Percentiles rank a stretch among this genome's conserved stretches.
phyloP scores from a whole-genome alignment of 441 rosid genomes.

The Gossypium gossypioides region DNA sequence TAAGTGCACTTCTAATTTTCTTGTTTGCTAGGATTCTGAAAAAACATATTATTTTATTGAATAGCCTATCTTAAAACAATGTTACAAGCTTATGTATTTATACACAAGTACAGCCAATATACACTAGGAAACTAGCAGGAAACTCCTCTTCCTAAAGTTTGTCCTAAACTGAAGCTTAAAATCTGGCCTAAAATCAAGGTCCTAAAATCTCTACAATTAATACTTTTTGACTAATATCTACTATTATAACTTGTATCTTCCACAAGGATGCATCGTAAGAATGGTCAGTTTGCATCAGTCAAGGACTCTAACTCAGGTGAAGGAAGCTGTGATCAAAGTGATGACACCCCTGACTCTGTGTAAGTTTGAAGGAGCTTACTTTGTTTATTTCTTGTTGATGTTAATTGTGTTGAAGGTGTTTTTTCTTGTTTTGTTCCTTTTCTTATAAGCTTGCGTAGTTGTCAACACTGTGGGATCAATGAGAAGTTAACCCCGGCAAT shows the following conservation, averaged over 20 bases:
- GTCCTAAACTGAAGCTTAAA: neutral
- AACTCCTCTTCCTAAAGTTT: neutral
- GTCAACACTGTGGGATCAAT: conserved; percentile 35
- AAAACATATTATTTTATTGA: neutral
- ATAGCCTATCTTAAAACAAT: neutral
- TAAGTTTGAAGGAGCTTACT: conserved; percentile 25
- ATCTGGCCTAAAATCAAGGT: neutral
- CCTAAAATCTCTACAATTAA: neutral
- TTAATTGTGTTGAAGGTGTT: neutral
- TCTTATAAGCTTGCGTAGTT: conserved; percentile 23
- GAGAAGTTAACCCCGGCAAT: conserved; percentile 33
- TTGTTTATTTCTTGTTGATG: neutral
- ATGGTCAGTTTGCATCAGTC: conserved; percentile 42
- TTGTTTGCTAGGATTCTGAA: conserved; percentile 19
- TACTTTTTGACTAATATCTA: neutral
- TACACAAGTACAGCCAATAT: neutral
- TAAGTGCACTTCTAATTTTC: neutral
- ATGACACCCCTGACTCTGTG: conserved; percentile 27
- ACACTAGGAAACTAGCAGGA: neutral
- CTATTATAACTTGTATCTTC: neutral
- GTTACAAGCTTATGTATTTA: neutral
- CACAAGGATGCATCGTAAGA: conserved; percentile 35
- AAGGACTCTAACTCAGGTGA: conserved; percentile 23
- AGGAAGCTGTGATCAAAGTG: conserved; percentile 29
- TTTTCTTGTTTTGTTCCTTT: conserved; percentile 11